These are phyloP conservation scores for Zygosaccharomyces lentus DNA, from an alignment of 805 yeast species.

Conservation along the genomic window DNA sequence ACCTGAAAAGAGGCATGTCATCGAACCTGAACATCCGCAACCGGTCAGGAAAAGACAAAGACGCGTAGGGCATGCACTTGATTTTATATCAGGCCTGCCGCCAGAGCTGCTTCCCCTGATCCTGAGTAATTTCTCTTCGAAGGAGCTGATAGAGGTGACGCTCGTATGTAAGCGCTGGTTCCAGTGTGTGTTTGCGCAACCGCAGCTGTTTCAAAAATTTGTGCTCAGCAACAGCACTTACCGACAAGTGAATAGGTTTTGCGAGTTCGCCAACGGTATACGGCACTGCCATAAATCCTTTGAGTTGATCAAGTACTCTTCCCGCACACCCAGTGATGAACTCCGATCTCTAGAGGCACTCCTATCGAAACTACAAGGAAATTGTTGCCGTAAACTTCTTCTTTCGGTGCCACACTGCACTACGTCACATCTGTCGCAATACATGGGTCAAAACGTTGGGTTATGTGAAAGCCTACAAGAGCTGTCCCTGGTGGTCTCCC, in stretches of 20 bases:
- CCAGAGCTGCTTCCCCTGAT: slow-evolving; percentile 25
- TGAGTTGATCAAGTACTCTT: slow-evolving; percentile 18
- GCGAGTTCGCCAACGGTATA: slow-evolving; percentile 14
- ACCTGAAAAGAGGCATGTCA: slow-evolving; percentile 11
- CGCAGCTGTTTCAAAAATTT: slow-evolving; percentile 21
- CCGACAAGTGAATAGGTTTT: slow-evolving; percentile 17
- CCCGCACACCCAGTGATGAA: slow-evolving; percentile 26
- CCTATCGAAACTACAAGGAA: slow-evolving; percentile 12
- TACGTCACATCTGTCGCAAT: slow-evolving; percentile 17
- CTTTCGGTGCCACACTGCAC: slow-evolving; percentile 22
- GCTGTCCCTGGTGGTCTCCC: slow-evolving; percentile 18
- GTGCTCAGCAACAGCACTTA: slow-evolving; percentile 16
- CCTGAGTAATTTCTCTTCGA: slow-evolving; percentile 17
- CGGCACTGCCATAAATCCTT: slow-evolving; percentile 4
- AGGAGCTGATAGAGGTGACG: slow-evolving; percentile 19
- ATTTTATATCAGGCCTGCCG: slow-evolving; percentile 24
- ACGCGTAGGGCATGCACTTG: slow-evolving; percentile 4
- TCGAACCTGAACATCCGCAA: slow-evolving; percentile 20
- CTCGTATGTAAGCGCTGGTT: slow-evolving; percentile 26
- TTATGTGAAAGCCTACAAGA: slow-evolving; percentile 14
- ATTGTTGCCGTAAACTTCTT: slow-evolving; percentile 14
- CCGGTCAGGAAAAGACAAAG: not conserved
- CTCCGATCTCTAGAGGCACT: slow-evolving; percentile 16
- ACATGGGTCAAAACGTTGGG: slow-evolving; percentile 7
- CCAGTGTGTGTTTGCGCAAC: slow-evolving; percentile 15